Percentiles rank a stretch among this genome's conserved stretches.
Evolutionary conservation across 2,329 filamentous ascomycete species (phyloP).

Genomic region (Ceratocystis eucalypticola): DNA sequence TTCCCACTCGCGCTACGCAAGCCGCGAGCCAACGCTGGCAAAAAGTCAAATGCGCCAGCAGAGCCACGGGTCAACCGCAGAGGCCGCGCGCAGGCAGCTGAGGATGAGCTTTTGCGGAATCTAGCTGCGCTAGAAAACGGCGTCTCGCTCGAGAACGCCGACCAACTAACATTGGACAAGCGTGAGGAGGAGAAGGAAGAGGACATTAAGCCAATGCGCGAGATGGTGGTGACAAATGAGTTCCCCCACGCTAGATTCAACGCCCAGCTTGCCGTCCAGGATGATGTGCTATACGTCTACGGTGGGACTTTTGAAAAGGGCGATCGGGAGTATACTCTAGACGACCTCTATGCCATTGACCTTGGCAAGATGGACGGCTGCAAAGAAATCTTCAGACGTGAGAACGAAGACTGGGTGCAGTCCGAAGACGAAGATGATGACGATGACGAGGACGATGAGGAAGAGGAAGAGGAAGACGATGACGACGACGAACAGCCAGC

Average conservation of each 20-base stretch:
- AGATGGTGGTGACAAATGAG: constrained; percentile 59
- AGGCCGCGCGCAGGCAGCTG: constrained; percentile 73
- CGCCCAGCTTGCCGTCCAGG: constrained; percentile 76
- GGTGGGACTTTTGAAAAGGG: constrained; percentile 92
- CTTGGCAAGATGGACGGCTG: constrained; percentile 91
- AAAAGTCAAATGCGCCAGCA: constrained; percentile 36
- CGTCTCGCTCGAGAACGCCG: constrained; percentile 42
- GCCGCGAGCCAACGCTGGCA: constrained; percentile 44
- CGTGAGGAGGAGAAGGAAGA: constrained; percentile 34
- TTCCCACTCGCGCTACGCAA: constrained; percentile 71
- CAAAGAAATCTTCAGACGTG: constrained; percentile 75
- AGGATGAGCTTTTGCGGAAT: constrained; percentile 79
- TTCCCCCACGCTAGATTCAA: constrained; percentile 88
- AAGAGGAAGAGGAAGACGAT: constrained; percentile 34
- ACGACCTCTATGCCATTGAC: constrained; percentile 86
- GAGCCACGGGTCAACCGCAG: constrained; percentile 47
- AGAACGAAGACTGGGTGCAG: constrained; percentile 69
- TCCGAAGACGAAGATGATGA: constrained; percentile 49
- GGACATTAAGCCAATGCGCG: constrained; percentile 43
- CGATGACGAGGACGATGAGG: constrained; percentile 39
- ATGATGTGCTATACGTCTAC: constrained; percentile 85
- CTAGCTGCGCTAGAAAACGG: constrained; percentile 74
- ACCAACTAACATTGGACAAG: constrained; percentile 37
- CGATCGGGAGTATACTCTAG: constrained; percentile 88
- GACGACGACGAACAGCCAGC: constrained; percentile 35